Percentiles rank a stretch among this genome's conserved stretches.
These are phyloP conservation scores for Xylaria sp. DNA, from an alignment of 2,329 filamentous ascomycete genomes.

Conservation along the genomic window DNA sequence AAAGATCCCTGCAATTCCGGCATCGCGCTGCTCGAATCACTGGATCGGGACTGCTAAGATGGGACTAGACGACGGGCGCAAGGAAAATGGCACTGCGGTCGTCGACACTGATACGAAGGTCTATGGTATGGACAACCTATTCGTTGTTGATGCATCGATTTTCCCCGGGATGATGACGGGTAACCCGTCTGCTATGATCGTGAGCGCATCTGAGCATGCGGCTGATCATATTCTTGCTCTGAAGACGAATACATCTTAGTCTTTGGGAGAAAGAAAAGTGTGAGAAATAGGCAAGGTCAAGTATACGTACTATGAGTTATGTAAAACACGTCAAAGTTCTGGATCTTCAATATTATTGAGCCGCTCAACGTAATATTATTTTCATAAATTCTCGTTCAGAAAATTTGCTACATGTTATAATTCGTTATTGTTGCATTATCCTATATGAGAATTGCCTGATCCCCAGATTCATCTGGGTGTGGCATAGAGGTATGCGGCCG, in stretches of 20 bases:
- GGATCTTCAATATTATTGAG: not conserved
- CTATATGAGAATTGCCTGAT: no score
- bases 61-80: conserved; percentile 65
- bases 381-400: not conserved
- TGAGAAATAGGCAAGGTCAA: not conserved
- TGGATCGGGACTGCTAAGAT: conserved; percentile 69
- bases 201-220: conserved; percentile 54
- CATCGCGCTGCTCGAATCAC: conserved; percentile 59
- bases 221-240: conserved; percentile 46
- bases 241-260: conserved; percentile 6
- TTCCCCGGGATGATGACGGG: conserved; percentile 76
- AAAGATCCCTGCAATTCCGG: conserved; percentile 50
- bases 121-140: conserved; percentile 74
- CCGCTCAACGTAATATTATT: not conserved
- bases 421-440: no score
- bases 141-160: conserved; percentile 74
- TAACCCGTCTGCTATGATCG: conserved; percentile 65
- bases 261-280: not conserved
- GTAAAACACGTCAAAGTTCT: not conserved
- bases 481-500: no score
- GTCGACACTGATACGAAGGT: conserved; percentile 72
- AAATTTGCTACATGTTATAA: no score
- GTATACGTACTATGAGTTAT: not conserved
- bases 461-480: no score
- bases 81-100: conserved; percentile 63